Evolutionary conservation across 768 basidiomycete species (phyloP).

Genomic region (Lentinula sp.): DNA sequence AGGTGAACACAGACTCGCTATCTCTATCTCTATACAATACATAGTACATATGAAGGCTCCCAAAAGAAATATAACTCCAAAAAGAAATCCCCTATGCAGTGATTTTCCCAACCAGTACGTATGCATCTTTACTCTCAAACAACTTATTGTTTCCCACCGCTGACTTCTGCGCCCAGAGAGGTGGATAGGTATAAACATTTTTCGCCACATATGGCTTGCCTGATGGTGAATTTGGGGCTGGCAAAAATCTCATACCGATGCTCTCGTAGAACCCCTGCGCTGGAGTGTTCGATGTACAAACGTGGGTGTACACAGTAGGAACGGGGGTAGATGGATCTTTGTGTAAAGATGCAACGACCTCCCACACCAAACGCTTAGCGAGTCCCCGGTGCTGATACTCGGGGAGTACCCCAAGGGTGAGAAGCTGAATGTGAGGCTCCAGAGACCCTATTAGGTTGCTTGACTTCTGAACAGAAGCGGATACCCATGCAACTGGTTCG

Average conservation of each 20-base stretch:
- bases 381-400: conserved; percentile 35
- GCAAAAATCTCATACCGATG: conserved; percentile 29
- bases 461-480: conserved; percentile 27
- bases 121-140: conserved; percentile 34
- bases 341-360: conserved; percentile 20
- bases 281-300: conserved; percentile 34
- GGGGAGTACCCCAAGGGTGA: conserved; percentile 47
- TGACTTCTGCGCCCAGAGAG: conserved; percentile 14
- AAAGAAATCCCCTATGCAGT: conserved; percentile 12
- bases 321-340: conserved; percentile 13
- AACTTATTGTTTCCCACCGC: conserved; percentile 25
- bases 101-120: conserved; percentile 32
- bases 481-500: conserved; percentile 36
- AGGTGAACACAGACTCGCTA: too few relatives aligned
- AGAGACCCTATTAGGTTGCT: conserved; percentile 11
- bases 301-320: conserved; percentile 34
- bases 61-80: conserved; percentile 6
- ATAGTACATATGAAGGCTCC: not conserved
- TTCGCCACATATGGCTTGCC: conserved; percentile 6
- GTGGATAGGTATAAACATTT: conserved; percentile 1
- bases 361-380: conserved; percentile 33
- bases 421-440: conserved; percentile 37
- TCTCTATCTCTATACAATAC: too few relatives aligned
- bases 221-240: not conserved
- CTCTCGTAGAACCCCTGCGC: conserved; percentile 38